Evolutionary conservation across 2,329 filamentous ascomycete species (phyloP).

Genomic region (Chaetomium globosum): DNA sequence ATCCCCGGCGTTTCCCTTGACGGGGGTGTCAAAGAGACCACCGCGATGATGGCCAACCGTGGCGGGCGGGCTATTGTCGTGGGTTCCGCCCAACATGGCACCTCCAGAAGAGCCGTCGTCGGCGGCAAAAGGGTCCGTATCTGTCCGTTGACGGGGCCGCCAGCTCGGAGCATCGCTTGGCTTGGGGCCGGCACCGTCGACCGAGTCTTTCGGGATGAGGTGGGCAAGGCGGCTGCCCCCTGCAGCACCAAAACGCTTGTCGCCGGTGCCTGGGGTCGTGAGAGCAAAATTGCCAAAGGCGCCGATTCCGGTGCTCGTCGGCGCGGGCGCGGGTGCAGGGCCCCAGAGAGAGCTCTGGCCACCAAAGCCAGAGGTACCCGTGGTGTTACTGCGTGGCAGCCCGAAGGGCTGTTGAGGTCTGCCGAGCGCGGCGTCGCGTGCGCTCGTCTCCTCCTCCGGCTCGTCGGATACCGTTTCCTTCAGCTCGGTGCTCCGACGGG

Average conservation of each 20-base stretch:
- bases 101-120: constrained; percentile 67
- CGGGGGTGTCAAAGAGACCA: constrained; percentile 55
- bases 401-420: constrained; percentile 47
- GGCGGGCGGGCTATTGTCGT: constrained; percentile 63
- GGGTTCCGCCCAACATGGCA: constrained; percentile 73
- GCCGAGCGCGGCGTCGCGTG: constrained; percentile 40
- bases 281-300: constrained; percentile 91
- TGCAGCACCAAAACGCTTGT: constrained; percentile 75
- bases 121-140: constrained; percentile 69
- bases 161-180: constrained; percentile 56
- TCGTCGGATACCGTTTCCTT: constrained; percentile 59
- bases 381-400: constrained; percentile 59
- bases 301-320: constrained; percentile 68
- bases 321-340: constrained; percentile 52
- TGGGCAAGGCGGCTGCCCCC: constrained; percentile 87
- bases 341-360: constrained; percentile 51
- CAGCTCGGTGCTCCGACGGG: constrained; percentile 56
- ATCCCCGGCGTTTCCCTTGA: constrained; percentile 58
- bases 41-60: constrained; percentile 42
- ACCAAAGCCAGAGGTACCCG: constrained; percentile 51
- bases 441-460: constrained; percentile 50
- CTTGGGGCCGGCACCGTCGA: constrained; percentile 63
- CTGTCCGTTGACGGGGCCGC: constrained; percentile 65
- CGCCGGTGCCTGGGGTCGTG: constrained; percentile 54
- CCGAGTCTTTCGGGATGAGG: constrained; percentile 75